Evolutionary conservation across 352 stramenopile species (phyloP), one percentile per base, ranked within the genome.

Genomic region (Globisporangium splendens): DNA sequence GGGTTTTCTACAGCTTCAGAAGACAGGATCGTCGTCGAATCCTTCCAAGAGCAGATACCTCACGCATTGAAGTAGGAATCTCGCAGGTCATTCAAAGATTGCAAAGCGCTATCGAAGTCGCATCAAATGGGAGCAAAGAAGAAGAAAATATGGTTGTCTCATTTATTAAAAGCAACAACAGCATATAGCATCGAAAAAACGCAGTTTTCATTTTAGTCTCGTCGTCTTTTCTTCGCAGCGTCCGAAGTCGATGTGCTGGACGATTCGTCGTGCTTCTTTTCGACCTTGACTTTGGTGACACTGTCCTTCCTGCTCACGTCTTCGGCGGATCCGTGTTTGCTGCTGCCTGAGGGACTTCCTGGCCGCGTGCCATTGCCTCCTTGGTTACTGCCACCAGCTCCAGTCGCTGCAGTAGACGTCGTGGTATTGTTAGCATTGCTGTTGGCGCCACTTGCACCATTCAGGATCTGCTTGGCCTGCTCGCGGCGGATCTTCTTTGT

Each of bases 401-500:
- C 22, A 28, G 21, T 58, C 50, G 62, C 65, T 47, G 60, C 56
- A 10, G 72, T 84, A 28, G 55, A 66, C 52, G 72, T 79, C 15
- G 52, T 60, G 8, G 69, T 70, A 39, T 70, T 79, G 50, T 68
- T 73, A 3, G 56, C 61, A 31, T 65, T 74, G 50, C 38, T 59
- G 21, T 68, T 65, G 5, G 20, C 24, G 12, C 41, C 44, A 42
- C 46, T 54, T 7, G 64, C 73, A 17, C 74, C 74, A 39, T 73
- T 85, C 14, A 79, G 72, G 28, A 79, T 56, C 38, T 89, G 69
- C 60, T 91, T 91, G 8, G 85, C 84, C 51, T 93, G 83, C 42
- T 95, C 86, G 12, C 85, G 85, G 7, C 86, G 86, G 54, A 94
- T 92, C 57, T 94, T 96, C 65, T 96, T 96, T 8, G 86, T 94